These are phyloP conservation scores for Phanerochaete sordida DNA, from an alignment of 768 basidiomycete genomes.

Conservation along the genomic window DNA sequence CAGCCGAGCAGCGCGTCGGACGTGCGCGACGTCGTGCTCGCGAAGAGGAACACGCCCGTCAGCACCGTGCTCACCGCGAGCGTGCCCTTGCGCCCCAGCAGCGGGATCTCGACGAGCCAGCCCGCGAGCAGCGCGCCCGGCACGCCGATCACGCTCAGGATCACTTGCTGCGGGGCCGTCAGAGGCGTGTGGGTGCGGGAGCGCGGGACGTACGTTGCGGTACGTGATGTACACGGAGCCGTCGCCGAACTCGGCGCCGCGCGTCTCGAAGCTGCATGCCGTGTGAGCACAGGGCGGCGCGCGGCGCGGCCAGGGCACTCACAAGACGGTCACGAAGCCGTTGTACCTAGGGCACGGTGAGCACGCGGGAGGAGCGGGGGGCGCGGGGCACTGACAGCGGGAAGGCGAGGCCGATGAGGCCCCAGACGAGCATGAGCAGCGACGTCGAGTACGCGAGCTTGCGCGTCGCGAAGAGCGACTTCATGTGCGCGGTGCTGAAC, in stretches of 20 bases:
- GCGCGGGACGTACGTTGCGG: constrained; percentile 49
- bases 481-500: constrained; percentile 40
- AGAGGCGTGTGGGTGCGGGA: constrained; percentile 28
- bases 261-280: constrained; percentile 47
- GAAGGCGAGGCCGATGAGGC: constrained; percentile 65
- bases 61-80: constrained; percentile 40
- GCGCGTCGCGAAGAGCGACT: constrained; percentile 47
- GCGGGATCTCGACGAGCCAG: constrained; percentile 46
- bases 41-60: constrained; percentile 58
- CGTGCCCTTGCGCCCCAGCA: constrained; percentile 51
- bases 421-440: constrained; percentile 50
- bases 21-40: constrained; percentile 50
- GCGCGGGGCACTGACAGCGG: constrained; percentile 44
- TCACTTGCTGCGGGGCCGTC: constrained; percentile 40
- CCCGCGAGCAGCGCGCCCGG: constrained; percentile 56
- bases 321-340: constrained; percentile 53
- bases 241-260: constrained; percentile 69
- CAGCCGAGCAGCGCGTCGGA: constrained; percentile 51
- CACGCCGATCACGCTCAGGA: constrained; percentile 51
- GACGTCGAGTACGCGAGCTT: constrained; percentile 50
- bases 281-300: not conserved
- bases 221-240: constrained; percentile 69
- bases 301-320: too few species aligned
- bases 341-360: constrained; percentile 35
- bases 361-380: not conserved